These are phyloP conservation scores for Rhynchosporium graminicola DNA, from an alignment of 2,329 filamentous ascomycete genomes.

Conservation along the genomic window DNA sequence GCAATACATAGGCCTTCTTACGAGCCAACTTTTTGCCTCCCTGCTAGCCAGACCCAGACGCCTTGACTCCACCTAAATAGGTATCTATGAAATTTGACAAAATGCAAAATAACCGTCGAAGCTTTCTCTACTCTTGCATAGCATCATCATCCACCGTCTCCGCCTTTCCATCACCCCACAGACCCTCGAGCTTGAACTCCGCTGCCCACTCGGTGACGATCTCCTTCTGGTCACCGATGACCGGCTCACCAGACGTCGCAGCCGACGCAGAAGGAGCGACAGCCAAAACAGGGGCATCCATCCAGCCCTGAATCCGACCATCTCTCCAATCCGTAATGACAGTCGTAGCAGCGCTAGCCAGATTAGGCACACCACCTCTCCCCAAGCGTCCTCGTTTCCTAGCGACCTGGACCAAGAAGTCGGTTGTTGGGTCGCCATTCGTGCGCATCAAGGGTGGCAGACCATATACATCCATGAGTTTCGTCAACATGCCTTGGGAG, in stretches of 20 bases:
- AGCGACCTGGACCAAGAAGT: constrained; percentile 93
- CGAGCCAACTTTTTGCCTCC: constrained; percentile 13
- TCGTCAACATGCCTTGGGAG: constrained; percentile 72
- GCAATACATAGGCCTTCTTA: constrained; percentile 7
- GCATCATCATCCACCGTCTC: constrained; percentile 33
- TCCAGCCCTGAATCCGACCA: constrained; percentile 91
- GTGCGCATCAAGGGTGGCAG: constrained; percentile 74
- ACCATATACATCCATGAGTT: constrained; percentile 81
- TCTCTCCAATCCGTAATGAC: constrained; percentile 98
- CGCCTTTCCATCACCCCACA: constrained; percentile 72
- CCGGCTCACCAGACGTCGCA: constrained; percentile 45
- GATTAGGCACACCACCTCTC: constrained; percentile 85
- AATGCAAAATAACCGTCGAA: background rate
- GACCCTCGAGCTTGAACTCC: constrained; percentile 91
- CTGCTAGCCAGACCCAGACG: constrained; percentile 14
- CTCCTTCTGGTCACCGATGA: constrained; percentile 70
- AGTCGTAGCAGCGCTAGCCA: constrained; percentile 83
- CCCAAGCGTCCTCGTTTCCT: constrained; percentile 88
- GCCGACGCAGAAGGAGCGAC: constrained; percentile 47
- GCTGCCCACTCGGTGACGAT: constrained; percentile 92
- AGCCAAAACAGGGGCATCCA: constrained; percentile 69
- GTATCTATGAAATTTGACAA: constrained; percentile 2
- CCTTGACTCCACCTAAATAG: constrained; percentile 11
- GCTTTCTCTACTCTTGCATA: constrained; percentile 36
- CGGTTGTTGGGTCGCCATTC: constrained; percentile 76